Evolutionary conservation across 805 yeast genomes (phyloP).

Genomic region (Kuraishia piskuri): DNA sequence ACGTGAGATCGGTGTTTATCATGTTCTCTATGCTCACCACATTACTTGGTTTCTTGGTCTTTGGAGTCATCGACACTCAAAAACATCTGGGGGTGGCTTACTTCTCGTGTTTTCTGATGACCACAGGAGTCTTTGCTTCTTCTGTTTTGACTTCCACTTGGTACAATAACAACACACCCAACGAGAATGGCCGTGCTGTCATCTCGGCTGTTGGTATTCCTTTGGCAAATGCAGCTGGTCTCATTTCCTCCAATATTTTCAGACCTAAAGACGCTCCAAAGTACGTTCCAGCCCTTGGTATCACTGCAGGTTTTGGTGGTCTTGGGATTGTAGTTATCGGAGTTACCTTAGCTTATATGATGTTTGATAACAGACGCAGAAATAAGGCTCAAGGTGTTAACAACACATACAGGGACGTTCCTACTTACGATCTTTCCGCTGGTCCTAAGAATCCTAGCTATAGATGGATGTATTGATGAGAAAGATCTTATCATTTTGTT

Average conservation of each 20-base stretch:
- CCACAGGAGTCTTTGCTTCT: slow-evolving; percentile 39
- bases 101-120: slow-evolving; percentile 36
- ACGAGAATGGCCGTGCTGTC: slow-evolving; percentile 35
- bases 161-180: slow-evolving; percentile 38
- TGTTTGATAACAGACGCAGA: slow-evolving; percentile 32
- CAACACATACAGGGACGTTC: slow-evolving; percentile 29
- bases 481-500: neutral
- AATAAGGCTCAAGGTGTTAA: slow-evolving; percentile 29
- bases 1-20: slow-evolving; percentile 29
- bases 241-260: slow-evolving; percentile 44
- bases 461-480: slow-evolving; percentile 35
- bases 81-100: slow-evolving; percentile 32
- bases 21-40: slow-evolving; percentile 29
- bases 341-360: slow-evolving; percentile 25
- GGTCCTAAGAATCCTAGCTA: slow-evolving; percentile 36
- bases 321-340: slow-evolving; percentile 28
- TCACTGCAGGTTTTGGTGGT: slow-evolving; percentile 37
- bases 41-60: slow-evolving; percentile 36
- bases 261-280: slow-evolving; percentile 43
- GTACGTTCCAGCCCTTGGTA: slow-evolving; percentile 41
- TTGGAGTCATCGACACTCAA: slow-evolving; percentile 35
- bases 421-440: slow-evolving; percentile 32
- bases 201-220: slow-evolving; percentile 43
- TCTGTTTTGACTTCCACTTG: slow-evolving; percentile 42
- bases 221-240: slow-evolving; percentile 49